Evolutionary conservation across 2,329 filamentous ascomycete genomes (phyloP).

Genomic region (Talaromyces amestolkiae): DNA sequence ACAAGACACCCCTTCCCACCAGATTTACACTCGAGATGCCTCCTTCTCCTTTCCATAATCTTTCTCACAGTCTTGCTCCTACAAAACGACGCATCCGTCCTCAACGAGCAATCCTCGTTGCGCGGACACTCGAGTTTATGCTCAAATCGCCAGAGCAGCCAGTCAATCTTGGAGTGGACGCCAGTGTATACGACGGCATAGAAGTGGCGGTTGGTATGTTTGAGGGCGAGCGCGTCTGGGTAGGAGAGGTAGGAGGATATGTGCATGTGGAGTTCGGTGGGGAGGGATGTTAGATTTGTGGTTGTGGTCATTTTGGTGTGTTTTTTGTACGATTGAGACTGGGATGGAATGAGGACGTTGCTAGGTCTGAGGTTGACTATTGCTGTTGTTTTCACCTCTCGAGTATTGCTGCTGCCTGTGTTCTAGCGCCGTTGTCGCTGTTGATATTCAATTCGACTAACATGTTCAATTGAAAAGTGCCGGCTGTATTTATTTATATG

Average conservation of each 20-base stretch:
- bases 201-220: constrained; percentile 64
- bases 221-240: constrained; percentile 68
- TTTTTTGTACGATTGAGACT: background rate
- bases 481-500: background rate
- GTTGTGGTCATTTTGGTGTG: background rate
- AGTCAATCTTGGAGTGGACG: constrained; percentile 64
- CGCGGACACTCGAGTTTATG: constrained; percentile 63
- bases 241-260: constrained; percentile 63
- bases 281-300: constrained; percentile 50
- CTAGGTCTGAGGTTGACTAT: background rate
- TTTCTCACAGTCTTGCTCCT: constrained; percentile 34
- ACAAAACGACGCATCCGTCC: constrained; percentile 44
- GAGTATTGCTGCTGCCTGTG: constrained; percentile 8
- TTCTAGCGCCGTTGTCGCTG: background rate
- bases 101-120: constrained; percentile 47
- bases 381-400: background rate
- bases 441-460: background rate
- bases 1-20: constrained; percentile 36
- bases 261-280: constrained; percentile 65
- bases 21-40: constrained; percentile 40
- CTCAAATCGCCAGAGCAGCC: constrained; percentile 63
- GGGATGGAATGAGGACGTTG: background rate
- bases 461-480: background rate
- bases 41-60: constrained; percentile 43
- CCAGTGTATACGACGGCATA: constrained; percentile 65